Base-by-base conservation (phyloP, 164 flowering plant genomes). In the Santalum album region DNA sequence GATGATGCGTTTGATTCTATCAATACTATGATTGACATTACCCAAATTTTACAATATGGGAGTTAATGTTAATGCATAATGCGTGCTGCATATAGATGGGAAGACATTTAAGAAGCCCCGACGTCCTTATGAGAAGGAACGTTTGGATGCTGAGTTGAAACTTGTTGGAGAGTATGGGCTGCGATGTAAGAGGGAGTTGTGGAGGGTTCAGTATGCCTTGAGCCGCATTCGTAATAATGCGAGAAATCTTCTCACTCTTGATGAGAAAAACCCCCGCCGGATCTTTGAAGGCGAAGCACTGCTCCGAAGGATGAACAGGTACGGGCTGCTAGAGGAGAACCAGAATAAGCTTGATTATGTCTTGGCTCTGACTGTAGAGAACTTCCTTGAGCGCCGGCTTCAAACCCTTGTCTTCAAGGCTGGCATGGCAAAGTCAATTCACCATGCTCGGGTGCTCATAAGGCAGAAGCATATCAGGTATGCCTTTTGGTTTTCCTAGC, bases 321-420 rank as follows among this genome's bases (percentile, higher is more conserved):
- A 72, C 53, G 87, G 83, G 3, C 80, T 81, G 36, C 53, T 82
- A 73, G 83, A 82, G 25, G 85, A 78, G 77, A 79, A 72, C 60
- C 83, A 78, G 69, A 80, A 80, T 71, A 80, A 82, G 74, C 85
- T 82, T 7, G 88, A 82, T 71, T 82, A 79, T 54, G 88, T 82
- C 15, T 47, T 82, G 68, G 85, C 88, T 36, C 34, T 80, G 51
- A 80, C 85, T 43, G 88, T 82, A 9, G 85, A 82, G 77, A 82
- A 80, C 56, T 82, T 78, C 52, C 79, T 78, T 1, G 87, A 82
- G 66, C 87, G 87, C 6, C 75, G 84, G 2, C 73, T 82, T 6
- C 87, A 82, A 63, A 82, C 87, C 0, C 74, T 75, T 17, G 82
- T 82, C 27, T 82, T 82, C 70, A 79, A 82, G 69, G 69, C 82